Base-by-base conservation (phyloP, 2,329 filamentous ascomycete genomes). In the Fusarium sp. region DNA sequence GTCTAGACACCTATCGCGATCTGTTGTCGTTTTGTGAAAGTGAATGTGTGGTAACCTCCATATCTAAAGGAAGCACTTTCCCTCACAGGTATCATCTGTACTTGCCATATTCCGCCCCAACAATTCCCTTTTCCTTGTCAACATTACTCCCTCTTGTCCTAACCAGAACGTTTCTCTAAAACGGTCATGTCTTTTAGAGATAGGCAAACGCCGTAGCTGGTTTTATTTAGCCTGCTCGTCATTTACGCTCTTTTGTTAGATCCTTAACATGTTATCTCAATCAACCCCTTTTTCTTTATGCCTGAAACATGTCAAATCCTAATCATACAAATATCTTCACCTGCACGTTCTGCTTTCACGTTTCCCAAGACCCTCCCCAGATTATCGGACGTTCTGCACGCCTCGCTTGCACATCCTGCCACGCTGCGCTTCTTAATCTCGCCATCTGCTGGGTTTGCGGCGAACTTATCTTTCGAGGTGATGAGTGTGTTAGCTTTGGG, bases 391-490 rank as follows among this genome's bases (percentile, higher is more conserved):
- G 77, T 16, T 80, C 80, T 1, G 79, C 81, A 4, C 82, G 85
- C 4, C 83, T 88, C 6, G 80, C 83, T 26, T 88, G 86, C 73
- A 69, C 72, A 28, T 40, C 76, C 0, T 89, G 86, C 76, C 81
- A 84, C 75, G 68, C 76, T 9, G 80, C 80, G 2, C 74, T 88
- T 3, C 73, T 88, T 50, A 80, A 86, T 72, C 79, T 88, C 47
- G 84, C 85, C 62, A 83, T 88, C 52, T 88, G 83, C 75, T 88
- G 79, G 86, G 85, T 84, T 28, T 88, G 86, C 66, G 85, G 86
- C 20, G 85, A 87, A 74, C 75, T 86, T 42, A 81, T 88, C 13
- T 81, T 82, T 36, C 83, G 85, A 28, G 84, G 80, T 1, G 82
- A 85, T 26, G 85, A 88, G 60, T 85, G 84, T 65, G 83, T 88